phyloP scores from a whole-genome alignment of 345 rosid species.

The Garcia nutans region DNA sequence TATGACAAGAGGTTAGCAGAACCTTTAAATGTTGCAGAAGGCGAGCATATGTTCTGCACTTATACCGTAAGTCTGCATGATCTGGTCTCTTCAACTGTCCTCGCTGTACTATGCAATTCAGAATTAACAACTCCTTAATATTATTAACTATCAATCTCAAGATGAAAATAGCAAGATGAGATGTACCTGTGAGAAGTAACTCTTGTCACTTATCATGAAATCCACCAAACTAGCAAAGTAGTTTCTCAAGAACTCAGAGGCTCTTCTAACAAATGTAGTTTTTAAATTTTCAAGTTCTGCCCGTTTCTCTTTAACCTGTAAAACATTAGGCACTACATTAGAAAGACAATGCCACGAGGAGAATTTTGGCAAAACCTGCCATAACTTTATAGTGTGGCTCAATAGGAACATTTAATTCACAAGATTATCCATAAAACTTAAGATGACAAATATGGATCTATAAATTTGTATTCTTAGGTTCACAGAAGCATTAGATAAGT shows the following conservation, averaged over 20 bases:
- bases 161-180: conserved; percentile 7
- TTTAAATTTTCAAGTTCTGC: conserved; percentile 79
- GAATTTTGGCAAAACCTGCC: background rate
- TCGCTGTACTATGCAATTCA: conserved; percentile 48
- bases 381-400: background rate
- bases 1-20: conserved; percentile 10
- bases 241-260: conserved; percentile 94
- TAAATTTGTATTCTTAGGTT: background rate
- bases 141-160: conserved; percentile 5
- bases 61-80: conserved; percentile 98
- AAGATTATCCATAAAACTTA: background rate
- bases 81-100: conserved; percentile 99
- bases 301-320: conserved; percentile 84
- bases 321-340: conserved; percentile 9
- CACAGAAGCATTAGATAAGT: background rate
- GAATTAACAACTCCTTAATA: conserved; percentile 13
- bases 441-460: background rate
- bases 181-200: conserved; percentile 94
- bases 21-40: conserved; percentile 97
- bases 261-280: conserved; percentile 79
- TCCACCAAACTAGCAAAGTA: conserved; percentile 98
- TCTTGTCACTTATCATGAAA: conserved; percentile 97
- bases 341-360: background rate
- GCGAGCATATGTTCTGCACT: conserved; percentile 99
- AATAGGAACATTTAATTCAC: background rate